A percentile compares a stretch with the other conserved stretches of the same genome.
These are phyloP conservation scores for Meripilus lineatus DNA, from an alignment of 1,284 basidiomycete genomes.

Conservation along the genomic window DNA sequence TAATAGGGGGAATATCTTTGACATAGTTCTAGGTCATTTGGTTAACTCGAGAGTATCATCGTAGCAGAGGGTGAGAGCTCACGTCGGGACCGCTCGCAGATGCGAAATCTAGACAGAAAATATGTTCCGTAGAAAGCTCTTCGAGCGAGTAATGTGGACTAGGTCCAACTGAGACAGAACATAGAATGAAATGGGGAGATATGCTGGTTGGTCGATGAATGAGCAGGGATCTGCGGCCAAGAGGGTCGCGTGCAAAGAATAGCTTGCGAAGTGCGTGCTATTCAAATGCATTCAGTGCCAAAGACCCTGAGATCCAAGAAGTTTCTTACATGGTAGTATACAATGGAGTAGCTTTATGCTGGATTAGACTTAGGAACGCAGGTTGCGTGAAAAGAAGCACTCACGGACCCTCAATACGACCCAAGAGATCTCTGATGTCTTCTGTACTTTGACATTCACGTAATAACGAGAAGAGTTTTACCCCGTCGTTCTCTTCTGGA, in stretches of 20 bases:
- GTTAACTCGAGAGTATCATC: too few species aligned
- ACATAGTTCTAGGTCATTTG: too few species aligned
- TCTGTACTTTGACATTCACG: slow-evolving; percentile 32
- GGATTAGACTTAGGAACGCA: slow-evolving; percentile 6
- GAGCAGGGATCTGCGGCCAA: slow-evolving; percentile 88
- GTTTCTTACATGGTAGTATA: slow-evolving; percentile 66
- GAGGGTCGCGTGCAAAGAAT: slow-evolving; percentile 84
- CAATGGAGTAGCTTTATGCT: slow-evolving; percentile 88
- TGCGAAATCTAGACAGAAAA: slow-evolving; percentile 50
- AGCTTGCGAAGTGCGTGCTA: slow-evolving; percentile 35
- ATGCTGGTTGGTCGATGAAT: slow-evolving; percentile 49
- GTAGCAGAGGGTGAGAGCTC: too few species aligned
- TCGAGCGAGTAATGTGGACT: slow-evolving; percentile 42
- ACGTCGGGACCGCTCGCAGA: not conserved
- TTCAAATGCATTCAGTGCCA: slow-evolving; percentile 3
- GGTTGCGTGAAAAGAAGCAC: slow-evolving; percentile 28
- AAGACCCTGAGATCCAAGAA: slow-evolving; percentile 4
- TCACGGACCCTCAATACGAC: slow-evolving; percentile 82
- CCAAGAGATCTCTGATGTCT: slow-evolving; percentile 48
- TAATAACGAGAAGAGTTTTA: slow-evolving; percentile 56
- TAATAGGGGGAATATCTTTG: too few species aligned
- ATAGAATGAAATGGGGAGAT: slow-evolving; percentile 52
- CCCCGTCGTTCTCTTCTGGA: slow-evolving; percentile 78
- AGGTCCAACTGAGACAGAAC: slow-evolving; percentile 60
- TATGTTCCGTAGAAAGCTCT: slow-evolving; percentile 57